phyloP scores from a whole-genome alignment of 83 land plant genomes.

The Diphasiastrum complanatum region DNA sequence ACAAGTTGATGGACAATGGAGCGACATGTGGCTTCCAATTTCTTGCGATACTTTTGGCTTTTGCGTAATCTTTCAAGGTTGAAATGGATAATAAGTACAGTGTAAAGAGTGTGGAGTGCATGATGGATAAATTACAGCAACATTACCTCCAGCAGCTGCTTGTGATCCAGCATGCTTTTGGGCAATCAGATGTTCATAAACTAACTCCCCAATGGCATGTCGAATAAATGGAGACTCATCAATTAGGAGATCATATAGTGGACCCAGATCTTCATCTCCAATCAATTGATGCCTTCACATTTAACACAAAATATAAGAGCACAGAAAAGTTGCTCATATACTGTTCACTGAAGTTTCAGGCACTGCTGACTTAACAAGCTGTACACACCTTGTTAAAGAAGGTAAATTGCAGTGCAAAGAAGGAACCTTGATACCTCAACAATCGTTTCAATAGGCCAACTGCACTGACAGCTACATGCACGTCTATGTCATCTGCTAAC shows the following conservation, averaged over 20 bases:
- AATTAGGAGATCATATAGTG: constrained; percentile 84
- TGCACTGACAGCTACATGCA: constrained; percentile 85
- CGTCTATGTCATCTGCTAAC: constrained; percentile 93
- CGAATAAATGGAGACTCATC: constrained; percentile 86
- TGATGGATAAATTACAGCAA: too few relatives aligned
- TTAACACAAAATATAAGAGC: too few relatives aligned
- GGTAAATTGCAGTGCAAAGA: constrained; percentile 2
- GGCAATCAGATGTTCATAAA: constrained; percentile 87
- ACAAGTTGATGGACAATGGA: too few relatives aligned
- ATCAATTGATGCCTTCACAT: constrained; percentile 76
- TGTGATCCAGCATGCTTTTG: constrained; percentile 50
- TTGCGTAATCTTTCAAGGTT: too few relatives aligned
- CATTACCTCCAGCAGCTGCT: constrained; percentile 38
- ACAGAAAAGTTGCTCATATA: too few relatives aligned
- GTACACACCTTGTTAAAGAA: too few relatives aligned
- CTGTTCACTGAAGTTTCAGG: too few relatives aligned
- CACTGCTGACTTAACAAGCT: too few relatives aligned
- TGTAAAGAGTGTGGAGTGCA: neutral
- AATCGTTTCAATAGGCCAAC: constrained; percentile 81
- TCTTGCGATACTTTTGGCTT: too few relatives aligned
- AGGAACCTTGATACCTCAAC: constrained; percentile 43
- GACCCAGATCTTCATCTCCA: constrained; percentile 75
- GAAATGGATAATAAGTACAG: neutral
- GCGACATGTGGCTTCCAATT: too few relatives aligned
- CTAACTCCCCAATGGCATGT: constrained; percentile 86